Conservation (phyloP, 805 yeast species). For the Saccharomycopsis amapae region DNA sequence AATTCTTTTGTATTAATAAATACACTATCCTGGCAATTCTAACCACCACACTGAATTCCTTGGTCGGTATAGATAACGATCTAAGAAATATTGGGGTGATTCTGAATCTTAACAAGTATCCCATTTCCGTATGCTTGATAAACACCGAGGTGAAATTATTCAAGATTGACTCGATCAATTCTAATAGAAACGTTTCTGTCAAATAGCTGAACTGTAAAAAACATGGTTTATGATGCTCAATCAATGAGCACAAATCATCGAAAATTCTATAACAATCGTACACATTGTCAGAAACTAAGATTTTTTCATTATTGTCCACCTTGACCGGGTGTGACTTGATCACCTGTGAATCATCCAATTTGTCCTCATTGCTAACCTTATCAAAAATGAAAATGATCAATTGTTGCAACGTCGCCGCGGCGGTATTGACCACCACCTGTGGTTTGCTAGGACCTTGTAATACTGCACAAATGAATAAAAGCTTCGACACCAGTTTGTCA, state of each 20-base stretch:
- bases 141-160: conserved; percentile 56
- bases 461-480: conserved; percentile 63
- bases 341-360: conserved; percentile 23
- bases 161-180: conserved; percentile 72
- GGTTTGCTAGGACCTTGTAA: conserved; percentile 63
- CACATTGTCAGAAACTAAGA: conserved; percentile 44
- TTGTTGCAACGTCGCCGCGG: conserved; percentile 89
- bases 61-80: conserved; percentile 46
- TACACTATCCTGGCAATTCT: conserved; percentile 69
- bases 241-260: conserved; percentile 61
- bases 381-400: conserved; percentile 74
- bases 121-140: conserved; percentile 53
- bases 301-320: conserved; percentile 38
- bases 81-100: conserved; percentile 73
- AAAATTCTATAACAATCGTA: conserved; percentile 68
- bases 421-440: conserved; percentile 78
- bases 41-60: conserved; percentile 61
- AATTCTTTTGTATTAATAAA: conserved; percentile 54
- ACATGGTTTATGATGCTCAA: conserved; percentile 49
- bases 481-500: conserved; percentile 48
- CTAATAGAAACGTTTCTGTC: conserved; percentile 66
- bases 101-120: conserved; percentile 54
- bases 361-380: conserved; percentile 40
- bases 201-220: conserved; percentile 47
- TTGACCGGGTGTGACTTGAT: conserved; percentile 32